A percentile compares a stretch with the other conserved stretches of the same genome.
Conservation (phyloP, 495 filamentous ascomycete species). For the Hypoxylon fragiforme region DNA sequence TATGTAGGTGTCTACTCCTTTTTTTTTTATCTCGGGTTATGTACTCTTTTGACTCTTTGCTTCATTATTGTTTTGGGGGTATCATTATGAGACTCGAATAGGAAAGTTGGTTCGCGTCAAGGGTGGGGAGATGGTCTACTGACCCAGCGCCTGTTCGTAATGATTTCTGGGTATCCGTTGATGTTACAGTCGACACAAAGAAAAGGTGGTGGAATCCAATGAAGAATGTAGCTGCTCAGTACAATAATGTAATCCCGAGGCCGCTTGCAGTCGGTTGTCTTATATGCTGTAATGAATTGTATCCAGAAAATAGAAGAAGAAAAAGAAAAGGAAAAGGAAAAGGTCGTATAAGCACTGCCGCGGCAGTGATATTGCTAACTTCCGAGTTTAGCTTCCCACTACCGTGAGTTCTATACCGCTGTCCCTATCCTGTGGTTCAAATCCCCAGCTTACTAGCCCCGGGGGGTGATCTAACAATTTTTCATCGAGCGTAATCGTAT, state of each 20-base stretch:
- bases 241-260: slow-evolving; percentile 20
- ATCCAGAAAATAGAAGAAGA: slow-evolving; percentile 24
- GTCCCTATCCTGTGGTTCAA: slow-evolving; percentile 54
- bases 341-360: slow-evolving; percentile 17
- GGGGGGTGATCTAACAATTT: slow-evolving; percentile 15
- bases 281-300: slow-evolving; percentile 31
- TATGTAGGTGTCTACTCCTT: slow-evolving; percentile 31
- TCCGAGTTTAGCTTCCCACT: slow-evolving; percentile 38
- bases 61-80: slow-evolving; percentile 32
- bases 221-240: slow-evolving; percentile 12
- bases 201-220: slow-evolving; percentile 15
- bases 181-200: slow-evolving; percentile 30
- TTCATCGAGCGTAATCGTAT: slow-evolving; percentile 32
- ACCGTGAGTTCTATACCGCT: slow-evolving; percentile 54
- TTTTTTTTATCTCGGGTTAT: slow-evolving; percentile 17
- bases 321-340: slow-evolving; percentile 16
- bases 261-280: slow-evolving; percentile 23
- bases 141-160: slow-evolving; percentile 25
- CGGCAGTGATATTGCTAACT: slow-evolving; percentile 1
- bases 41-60: slow-evolving; percentile 18
- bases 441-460: slow-evolving; percentile 35
- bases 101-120: slow-evolving; percentile 21
- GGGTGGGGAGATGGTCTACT: slow-evolving; percentile 32
- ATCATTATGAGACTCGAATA: slow-evolving; percentile 34
- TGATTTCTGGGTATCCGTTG: slow-evolving; percentile 27